Evolutionary conservation across 495 filamentous ascomycete genomes (phyloP).

Genomic region (Penicillium parvum): DNA sequence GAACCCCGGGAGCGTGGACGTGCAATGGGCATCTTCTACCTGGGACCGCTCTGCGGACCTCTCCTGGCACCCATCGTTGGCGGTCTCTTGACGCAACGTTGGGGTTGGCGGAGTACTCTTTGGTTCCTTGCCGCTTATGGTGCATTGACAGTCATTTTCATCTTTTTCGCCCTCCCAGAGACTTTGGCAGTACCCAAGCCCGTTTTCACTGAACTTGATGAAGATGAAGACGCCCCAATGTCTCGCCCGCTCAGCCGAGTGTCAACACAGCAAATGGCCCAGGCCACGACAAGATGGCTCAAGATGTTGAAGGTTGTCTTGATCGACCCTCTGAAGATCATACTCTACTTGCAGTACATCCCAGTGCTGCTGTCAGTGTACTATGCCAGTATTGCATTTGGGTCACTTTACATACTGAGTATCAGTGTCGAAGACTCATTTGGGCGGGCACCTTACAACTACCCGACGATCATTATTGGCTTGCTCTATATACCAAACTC

Average conservation of each 20-base stretch:
- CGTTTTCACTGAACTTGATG: constrained; percentile 7
- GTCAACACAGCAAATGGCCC: constrained; percentile 59
- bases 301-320: constrained; percentile 59
- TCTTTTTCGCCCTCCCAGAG: constrained; percentile 69
- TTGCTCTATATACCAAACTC: constrained; percentile 79
- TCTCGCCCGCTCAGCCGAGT: constrained; percentile 47
- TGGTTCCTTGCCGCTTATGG: constrained; percentile 86
- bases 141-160: constrained; percentile 54
- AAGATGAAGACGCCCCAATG: constrained; percentile 19
- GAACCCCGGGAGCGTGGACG: constrained; percentile 70
- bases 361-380: constrained; percentile 77
- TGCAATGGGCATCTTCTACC: constrained; percentile 92
- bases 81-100: constrained; percentile 63
- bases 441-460: constrained; percentile 67
- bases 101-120: constrained; percentile 79
- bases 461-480: constrained; percentile 65
- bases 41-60: constrained; percentile 85
- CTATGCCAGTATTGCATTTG: constrained; percentile 78
- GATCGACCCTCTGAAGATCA: constrained; percentile 73
- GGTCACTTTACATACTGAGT: constrained; percentile 80
- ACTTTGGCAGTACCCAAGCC: constrained; percentile 44
- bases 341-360: constrained; percentile 75
- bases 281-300: constrained; percentile 49
- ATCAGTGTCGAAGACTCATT: constrained; percentile 79
- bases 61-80: constrained; percentile 84